Base-by-base conservation (phyloP, 768 basidiomycete genomes). In the Mycena sanguinolenta region DNA sequence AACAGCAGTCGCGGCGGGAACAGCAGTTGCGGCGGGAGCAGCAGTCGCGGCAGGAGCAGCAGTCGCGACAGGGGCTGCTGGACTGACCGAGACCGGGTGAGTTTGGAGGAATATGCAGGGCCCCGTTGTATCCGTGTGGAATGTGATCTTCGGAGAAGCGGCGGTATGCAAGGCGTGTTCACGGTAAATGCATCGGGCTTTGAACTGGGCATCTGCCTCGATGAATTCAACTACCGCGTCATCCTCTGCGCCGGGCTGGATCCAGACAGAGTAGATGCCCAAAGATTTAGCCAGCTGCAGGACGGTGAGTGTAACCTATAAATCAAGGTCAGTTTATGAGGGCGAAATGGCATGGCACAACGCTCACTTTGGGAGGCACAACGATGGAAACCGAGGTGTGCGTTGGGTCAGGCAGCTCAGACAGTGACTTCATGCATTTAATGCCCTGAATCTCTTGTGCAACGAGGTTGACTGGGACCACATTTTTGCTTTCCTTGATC, bases 191-290 rank as follows among this genome's bases (percentile, higher is more conserved):
- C 65, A 67, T 16, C 65, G 64, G 34, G 46, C 58, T 3, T 53
- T 58, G 3, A 73, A 28, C 28, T 59, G 49, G 8, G 65, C 83
- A 38, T 86, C 83, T 64, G 85, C 82, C 27, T 82, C 78, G 70
- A 92, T 88, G 67, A 83, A 90, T 19, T 79, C 60, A 4, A 74
- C 76, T 42, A 91, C 89, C 3, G 79, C 77, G 44, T 71, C 59
- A 54, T 89, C 85, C 64, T 87, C 85, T 2, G 89, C 88, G 25
- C 91, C 91, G 8, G 91, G 91, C 74, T 92, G 91, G 42, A 91
- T 84, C 91, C 91, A 92, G 53, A 91, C 80, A 1, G 85, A 84
- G 0, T 85, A 87, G n/a, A 90, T 75, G 19, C 73, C 76, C 36
- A 83, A 82, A 34, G 77, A 78, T 77, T 86, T 85, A 5, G 85